Evolutionary conservation across 345 rosid genomes (phyloP), one percentile per base, ranked within the genome.

Genomic region (Pistacia vera): DNA sequence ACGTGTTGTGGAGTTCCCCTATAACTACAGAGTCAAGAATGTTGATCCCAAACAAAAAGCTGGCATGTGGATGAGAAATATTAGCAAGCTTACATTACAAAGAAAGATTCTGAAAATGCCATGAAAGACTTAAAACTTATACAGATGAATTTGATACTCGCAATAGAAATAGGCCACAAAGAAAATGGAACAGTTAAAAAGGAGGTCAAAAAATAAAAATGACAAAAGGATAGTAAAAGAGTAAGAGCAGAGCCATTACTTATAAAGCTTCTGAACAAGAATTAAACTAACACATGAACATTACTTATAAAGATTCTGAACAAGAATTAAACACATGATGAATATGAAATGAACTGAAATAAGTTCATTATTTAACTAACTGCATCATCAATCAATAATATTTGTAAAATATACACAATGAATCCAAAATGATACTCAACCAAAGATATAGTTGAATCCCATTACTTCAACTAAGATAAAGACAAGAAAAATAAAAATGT

Each of bases 1-100:
- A 54, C 57, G 3, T 3, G 2, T 54, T 54, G 18, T 54, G 57
- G 18, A 16, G n/a, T 54, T 14, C 18, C 17, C 18, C 18, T 46
- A 51, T 54, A 51, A 16, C 57, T 16, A 20, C 57, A 4, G 18
- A 16, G 17, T 54, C 18, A 54, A 54, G n/a, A 54, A 77, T 90
- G 96, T 81, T 94, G 98, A 79, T 94, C 94, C 99, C 99, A 97
- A 75, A 97, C 93, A 79, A 94, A 90, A 77, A 97, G 97, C 99
- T 97, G 90, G 90, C 83, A 83, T 18, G 60, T 57, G 22, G 74
- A 79, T 60, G 65, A 80, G 51, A 74, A 71, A 77, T 79, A 74
- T 36, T 17, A 11, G 56, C 12, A n/a, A 75, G 46, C 49, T 54
- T 63, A 17, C 51, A 36, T 68, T 2, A 7, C 60, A 76, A 63